Conservation (phyloP, 1,284 basidiomycete species). For the Calocybe gambosa region DNA sequence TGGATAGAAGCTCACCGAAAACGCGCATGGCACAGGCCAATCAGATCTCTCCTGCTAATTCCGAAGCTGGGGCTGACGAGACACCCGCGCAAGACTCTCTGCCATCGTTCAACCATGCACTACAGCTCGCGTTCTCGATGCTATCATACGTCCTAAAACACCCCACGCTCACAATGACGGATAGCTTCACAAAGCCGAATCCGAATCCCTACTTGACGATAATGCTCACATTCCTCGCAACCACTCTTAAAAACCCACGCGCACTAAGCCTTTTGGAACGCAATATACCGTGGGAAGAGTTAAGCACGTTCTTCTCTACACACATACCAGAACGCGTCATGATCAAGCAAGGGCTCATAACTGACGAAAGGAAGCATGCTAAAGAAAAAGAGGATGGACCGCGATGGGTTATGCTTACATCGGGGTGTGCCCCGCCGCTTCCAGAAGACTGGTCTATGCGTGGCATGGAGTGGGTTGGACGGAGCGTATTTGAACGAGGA, state of each 20-base stretch:
- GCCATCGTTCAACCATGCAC: conserved; percentile 62
- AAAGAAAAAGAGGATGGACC: conserved; percentile 24
- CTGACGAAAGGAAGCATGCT: conserved; percentile 9
- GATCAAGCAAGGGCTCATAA: conserved; percentile 30
- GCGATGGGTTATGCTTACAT: conserved; percentile 57
- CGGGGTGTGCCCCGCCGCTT: conserved; percentile 64
- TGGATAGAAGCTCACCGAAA: conserved; percentile 34
- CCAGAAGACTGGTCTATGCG: conserved; percentile 95
- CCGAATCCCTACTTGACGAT: conserved; percentile 86
- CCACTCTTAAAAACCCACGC: conserved; percentile 60
- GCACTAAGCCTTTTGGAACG: conserved; percentile 64
- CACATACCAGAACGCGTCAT: not conserved
- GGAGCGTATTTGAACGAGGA: conserved; percentile 84
- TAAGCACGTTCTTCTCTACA: conserved; percentile 56
- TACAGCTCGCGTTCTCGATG: conserved; percentile 77
- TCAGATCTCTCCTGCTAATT: conserved; percentile 32
- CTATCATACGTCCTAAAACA: conserved; percentile 68
- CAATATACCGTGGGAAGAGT: conserved; percentile 78
- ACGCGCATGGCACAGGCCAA: not conserved
- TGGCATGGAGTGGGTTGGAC: conserved; percentile 92
- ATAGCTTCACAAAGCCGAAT: conserved; percentile 44
- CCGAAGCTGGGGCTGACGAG: conserved; percentile 27
- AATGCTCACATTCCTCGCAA: conserved; percentile 83
- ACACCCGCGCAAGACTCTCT: conserved; percentile 38
- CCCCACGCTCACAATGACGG: conserved; percentile 55